Conservation (phyloP, 2,329 filamentous ascomycete genomes). For the Aureobasidium sp. region DNA sequence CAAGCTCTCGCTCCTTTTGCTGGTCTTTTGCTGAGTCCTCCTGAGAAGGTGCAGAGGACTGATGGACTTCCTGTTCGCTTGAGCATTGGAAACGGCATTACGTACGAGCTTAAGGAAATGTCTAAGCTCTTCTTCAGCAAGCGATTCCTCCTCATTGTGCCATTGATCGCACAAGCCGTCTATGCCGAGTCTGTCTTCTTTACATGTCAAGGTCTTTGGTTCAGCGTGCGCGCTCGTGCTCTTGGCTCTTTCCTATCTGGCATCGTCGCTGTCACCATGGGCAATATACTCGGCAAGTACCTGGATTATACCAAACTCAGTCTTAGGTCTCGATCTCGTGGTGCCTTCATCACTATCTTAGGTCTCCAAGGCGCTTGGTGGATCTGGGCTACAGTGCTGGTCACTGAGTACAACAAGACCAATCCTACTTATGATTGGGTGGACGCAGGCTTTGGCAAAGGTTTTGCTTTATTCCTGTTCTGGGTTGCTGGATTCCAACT, state of each 20-base stretch:
- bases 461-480: slow-evolving; percentile 61
- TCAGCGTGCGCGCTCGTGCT: slow-evolving; percentile 60
- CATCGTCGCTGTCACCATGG: slow-evolving; percentile 56
- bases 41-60: slow-evolving; percentile 55
- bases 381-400: slow-evolving; percentile 62
- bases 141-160: slow-evolving; percentile 57
- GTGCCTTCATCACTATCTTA: slow-evolving; percentile 48
- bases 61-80: slow-evolving; percentile 58
- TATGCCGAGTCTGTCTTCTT: slow-evolving; percentile 67
- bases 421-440: slow-evolving; percentile 61
- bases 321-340: slow-evolving; percentile 48
- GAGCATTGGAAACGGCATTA: slow-evolving; percentile 49
- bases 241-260: slow-evolving; percentile 65
- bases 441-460: slow-evolving; percentile 55
- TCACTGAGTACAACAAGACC: slow-evolving; percentile 51
- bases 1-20: slow-evolving; percentile 60
- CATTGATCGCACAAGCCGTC: slow-evolving; percentile 63
- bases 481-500: slow-evolving; percentile 62
- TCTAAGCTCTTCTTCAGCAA: slow-evolving; percentile 52
- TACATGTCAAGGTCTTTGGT: slow-evolving; percentile 57
- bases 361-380: slow-evolving; percentile 62
- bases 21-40: slow-evolving; percentile 55
- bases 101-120: slow-evolving; percentile 54
- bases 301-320: slow-evolving; percentile 53
- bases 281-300: slow-evolving; percentile 60